Conservation (phyloP, 371 early-diverging fungal species). For the Haplosporangium sp. region DNA sequence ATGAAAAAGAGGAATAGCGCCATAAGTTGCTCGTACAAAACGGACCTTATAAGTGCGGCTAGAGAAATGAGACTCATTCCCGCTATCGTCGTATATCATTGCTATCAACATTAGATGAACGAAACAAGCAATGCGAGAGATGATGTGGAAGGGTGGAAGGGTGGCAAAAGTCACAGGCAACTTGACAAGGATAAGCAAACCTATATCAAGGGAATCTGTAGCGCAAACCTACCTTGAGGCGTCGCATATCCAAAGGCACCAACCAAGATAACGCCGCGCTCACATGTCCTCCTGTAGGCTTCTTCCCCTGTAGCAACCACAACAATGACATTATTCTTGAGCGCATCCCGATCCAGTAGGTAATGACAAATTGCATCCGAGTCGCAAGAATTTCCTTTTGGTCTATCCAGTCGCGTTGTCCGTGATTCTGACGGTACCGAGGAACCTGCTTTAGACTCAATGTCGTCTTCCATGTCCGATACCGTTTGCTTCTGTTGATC, state of each 20-base stretch:
- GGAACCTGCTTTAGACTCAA: too few relatives aligned
- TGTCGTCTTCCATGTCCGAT: too few relatives aligned
- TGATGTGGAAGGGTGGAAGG: too few relatives aligned
- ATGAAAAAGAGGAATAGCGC: not conserved
- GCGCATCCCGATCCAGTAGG: constrained; percentile 64
- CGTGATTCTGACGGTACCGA: too few relatives aligned
- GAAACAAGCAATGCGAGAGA: not conserved
- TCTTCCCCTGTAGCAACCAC: constrained; percentile 63
- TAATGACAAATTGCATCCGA: constrained; percentile 68
- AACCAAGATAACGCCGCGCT: constrained; percentile 52
- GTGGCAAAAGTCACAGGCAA: too few relatives aligned
- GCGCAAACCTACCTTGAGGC: constrained; percentile 62
- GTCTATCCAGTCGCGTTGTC: constrained; percentile 13
- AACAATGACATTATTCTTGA: constrained; percentile 61
- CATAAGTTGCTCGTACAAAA: not conserved
- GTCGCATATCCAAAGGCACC: constrained; percentile 72
- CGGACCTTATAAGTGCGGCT: too few relatives aligned
- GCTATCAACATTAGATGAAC: not conserved
- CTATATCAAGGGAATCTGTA: too few relatives aligned
- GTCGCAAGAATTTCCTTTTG: constrained; percentile 56
- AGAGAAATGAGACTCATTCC: too few relatives aligned
- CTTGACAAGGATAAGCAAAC: too few relatives aligned
- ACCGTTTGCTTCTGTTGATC: constrained; percentile 30
- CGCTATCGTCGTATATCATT: not conserved
- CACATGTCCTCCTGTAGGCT: constrained; percentile 36